phyloP scores from a whole-genome alignment of 257 asterid species.

The Phtheirospermum japonicum region DNA sequence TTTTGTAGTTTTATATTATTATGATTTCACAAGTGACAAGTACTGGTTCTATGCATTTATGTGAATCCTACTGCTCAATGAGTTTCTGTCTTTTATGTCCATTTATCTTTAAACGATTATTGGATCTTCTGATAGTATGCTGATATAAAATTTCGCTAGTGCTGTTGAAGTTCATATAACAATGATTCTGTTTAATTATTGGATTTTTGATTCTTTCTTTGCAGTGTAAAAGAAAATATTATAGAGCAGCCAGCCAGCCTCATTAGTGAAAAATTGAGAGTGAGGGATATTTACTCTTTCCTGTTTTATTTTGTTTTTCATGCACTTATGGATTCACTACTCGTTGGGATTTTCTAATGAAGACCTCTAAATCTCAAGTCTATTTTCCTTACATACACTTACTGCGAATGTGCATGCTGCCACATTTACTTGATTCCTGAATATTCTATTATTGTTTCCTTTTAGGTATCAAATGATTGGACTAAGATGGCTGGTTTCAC shows the following conservation, averaged over 20 bases:
- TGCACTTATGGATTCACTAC: background rate
- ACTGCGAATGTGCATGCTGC: constrained; percentile 3
- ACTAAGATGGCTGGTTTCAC: constrained; percentile 94
- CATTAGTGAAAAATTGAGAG: constrained; percentile 88
- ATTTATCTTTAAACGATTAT: background rate
- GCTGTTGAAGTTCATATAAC: constrained; percentile 1
- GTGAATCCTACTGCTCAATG: no score
- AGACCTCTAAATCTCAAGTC: constrained; percentile 18
- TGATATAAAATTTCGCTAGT: constrained; percentile 11
- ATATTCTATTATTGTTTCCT: constrained; percentile 29
- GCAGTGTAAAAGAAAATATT: constrained; percentile 95
- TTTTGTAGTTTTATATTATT: constrained; percentile 8
- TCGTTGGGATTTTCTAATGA: constrained; percentile 3
- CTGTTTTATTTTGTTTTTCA: constrained; percentile 9
- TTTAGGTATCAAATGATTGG: no score
- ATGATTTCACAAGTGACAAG: no score
- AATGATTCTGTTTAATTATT: constrained; percentile 22
- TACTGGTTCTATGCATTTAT: no score
- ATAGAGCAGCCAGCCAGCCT: constrained; percentile 65
- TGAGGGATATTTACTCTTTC: constrained; percentile 41
- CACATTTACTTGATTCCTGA: constrained; percentile 25
- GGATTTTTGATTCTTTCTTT: constrained; percentile 25
- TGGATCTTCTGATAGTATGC: constrained; percentile 19
- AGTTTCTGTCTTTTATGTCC: constrained; percentile 17
- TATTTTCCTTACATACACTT: constrained; percentile 20